Base-by-base conservation (phyloP, 352 stramenopile species). In the Thalassiosira hispida region DNA sequence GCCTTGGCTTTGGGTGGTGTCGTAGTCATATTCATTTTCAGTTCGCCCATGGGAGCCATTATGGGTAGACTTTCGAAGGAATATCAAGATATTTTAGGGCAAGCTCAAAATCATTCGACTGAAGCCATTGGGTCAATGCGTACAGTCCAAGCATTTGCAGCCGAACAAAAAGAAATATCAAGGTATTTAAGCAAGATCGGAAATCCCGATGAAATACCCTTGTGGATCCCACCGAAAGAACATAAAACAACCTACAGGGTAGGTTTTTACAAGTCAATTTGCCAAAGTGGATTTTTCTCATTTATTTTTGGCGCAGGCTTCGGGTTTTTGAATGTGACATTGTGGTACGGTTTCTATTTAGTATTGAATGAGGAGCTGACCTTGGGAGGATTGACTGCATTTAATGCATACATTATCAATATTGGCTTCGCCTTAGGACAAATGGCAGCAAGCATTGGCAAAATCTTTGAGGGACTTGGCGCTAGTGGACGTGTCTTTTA, bases 341-440 rank as follows among this genome's bases (percentile, higher is more conserved):
- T 98, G 16, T 95, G 95, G 66, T 98, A 97, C 81, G 96, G 95
- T 16, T 96, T 96, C 5, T 90, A 95, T 67, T 94, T 98, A 83
- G 95, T 98, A 9, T 86, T 92, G 14, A 84, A 95, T 16, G 93
- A 89, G 0, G 66, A 94, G 44, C 86, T 98, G 51, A 96, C 93
- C 0, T 90, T 95, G 23, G 96, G 96, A n/a, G 91, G 96, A 29
- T 90, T 98, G 29, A 97, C 95, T 18, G 96, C 95, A 0, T 98
- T 98, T 85, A 77, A 98, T 64, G 91, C 97, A 66, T 98, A 98
- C 81, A 95, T 95, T 18, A 88, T 98, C 38, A 96, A 97, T 51
- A 95, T 98, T 16, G 95, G 94, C 5, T 93, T 94, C 63, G 95
- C 88, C 8, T 93, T 97, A 49, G 94, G 29, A 57, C 90, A 42